Conservation (phyloP, 129 eudicot genomes). For the Flaveria bidentis region DNA sequence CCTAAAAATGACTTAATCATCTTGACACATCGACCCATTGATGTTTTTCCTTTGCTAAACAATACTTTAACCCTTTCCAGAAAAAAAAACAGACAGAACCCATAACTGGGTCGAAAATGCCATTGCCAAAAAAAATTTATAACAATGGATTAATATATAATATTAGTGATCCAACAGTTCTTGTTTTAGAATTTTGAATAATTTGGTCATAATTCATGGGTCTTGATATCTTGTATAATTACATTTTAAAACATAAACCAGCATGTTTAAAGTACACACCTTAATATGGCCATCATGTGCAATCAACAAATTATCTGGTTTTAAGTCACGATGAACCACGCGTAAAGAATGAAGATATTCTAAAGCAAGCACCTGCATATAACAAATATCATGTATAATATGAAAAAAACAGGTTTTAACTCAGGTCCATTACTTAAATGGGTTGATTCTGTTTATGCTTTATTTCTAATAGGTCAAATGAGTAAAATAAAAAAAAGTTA, state of each 20-base stretch:
- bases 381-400: constrained; percentile 7
- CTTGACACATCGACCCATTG: not conserved
- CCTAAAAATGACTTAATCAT: not conserved
- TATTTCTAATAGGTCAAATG: not conserved
- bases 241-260: constrained; percentile 6
- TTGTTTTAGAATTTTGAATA: constrained; percentile 1
- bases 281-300: constrained; percentile 99
- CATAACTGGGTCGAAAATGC: not conserved
- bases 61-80: not conserved
- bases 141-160: constrained; percentile 3
- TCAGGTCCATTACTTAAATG: too few relatives aligned
- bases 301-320: constrained; percentile 94
- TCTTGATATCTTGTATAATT: not conserved
- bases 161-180: not conserved
- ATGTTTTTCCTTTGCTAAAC: not conserved
- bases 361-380: constrained; percentile 90
- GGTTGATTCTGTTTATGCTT: not conserved
- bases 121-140: not conserved
- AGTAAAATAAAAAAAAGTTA: not conserved
- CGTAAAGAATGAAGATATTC: constrained; percentile 91
- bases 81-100: not conserved
- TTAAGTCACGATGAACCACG: constrained; percentile 95
- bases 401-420: not conserved
- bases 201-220: not conserved
- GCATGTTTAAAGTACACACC: constrained; percentile 46